These are phyloP conservation scores for Euphrasia arctica DNA, from an alignment of 305 asterid genomes.

Conservation along the genomic window DNA sequence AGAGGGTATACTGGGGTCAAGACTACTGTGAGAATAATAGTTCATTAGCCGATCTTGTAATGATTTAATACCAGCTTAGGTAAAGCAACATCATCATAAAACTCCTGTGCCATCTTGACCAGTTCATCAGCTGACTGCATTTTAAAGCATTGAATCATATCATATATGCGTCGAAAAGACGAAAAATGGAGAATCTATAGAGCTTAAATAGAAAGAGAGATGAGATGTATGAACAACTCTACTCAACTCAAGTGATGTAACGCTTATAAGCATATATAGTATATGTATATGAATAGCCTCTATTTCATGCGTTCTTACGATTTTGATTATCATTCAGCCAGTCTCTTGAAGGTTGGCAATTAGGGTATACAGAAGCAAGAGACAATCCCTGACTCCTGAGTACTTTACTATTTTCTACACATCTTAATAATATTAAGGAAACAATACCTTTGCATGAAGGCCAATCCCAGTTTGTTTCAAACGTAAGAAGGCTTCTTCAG, in stretches of 20 bases:
- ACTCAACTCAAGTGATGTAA: no score
- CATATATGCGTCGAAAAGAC: slow-evolving; percentile 7
- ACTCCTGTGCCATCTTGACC: slow-evolving; percentile 75
- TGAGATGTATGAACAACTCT: no score
- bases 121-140: slow-evolving; percentile 90
- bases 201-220: no score
- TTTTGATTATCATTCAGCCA: no score
- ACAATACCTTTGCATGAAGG: slow-evolving; percentile 81
- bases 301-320: no score
- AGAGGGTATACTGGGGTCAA: slow-evolving; percentile 19
- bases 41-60: slow-evolving; percentile 19
- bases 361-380: no score
- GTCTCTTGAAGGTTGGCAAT: no score
- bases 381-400: neutral
- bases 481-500: slow-evolving; percentile 71
- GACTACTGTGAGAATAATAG: slow-evolving; percentile 19
- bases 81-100: slow-evolving; percentile 88
- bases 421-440: slow-evolving; percentile 19
- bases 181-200: no score
- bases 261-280: no score
- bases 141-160: slow-evolving; percentile 27
- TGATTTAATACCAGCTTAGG: slow-evolving; percentile 82
- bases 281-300: no score
- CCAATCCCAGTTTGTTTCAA: slow-evolving; percentile 74
- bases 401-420: slow-evolving; percentile 1